These are phyloP conservation scores for Pyrenula massariospora DNA, from an alignment of 495 filamentous ascomycete genomes.

Conservation along the genomic window DNA sequence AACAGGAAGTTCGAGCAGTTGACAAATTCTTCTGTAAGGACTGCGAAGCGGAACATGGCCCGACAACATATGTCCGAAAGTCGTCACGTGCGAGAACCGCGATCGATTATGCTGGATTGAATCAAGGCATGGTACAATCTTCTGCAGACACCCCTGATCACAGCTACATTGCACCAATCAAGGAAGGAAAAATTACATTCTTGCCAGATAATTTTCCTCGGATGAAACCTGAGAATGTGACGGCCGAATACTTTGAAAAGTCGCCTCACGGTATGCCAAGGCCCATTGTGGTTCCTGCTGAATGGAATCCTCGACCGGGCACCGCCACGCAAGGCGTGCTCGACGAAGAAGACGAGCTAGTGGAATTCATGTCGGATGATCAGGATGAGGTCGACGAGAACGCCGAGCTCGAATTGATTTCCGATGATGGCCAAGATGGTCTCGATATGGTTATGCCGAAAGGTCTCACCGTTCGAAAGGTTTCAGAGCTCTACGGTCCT, in stretches of 20 bases:
- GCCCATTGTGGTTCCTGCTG: slow-evolving; percentile 59
- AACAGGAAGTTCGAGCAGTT: slow-evolving; percentile 55
- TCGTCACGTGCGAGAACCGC: slow-evolving; percentile 53
- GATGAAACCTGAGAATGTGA: slow-evolving; percentile 56
- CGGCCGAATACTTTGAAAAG: slow-evolving; percentile 54
- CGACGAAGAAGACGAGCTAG: slow-evolving; percentile 3
- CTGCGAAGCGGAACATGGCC: slow-evolving; percentile 49
- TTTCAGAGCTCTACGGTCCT: slow-evolving; percentile 55
- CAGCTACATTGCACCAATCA: slow-evolving; percentile 62
- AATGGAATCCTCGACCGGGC: slow-evolving; percentile 40
- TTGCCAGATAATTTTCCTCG: slow-evolving; percentile 53
- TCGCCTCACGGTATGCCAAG: slow-evolving; percentile 52
- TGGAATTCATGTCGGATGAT: slow-evolving; percentile 2
- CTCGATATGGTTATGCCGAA: slow-evolving; percentile 67
- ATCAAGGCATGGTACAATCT: slow-evolving; percentile 61
- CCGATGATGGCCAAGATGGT: slow-evolving; percentile 52
- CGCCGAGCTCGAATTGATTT: slow-evolving; percentile 30
- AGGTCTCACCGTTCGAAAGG: slow-evolving; percentile 52
- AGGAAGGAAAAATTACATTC: slow-evolving; percentile 53
- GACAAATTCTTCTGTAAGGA: slow-evolving; percentile 59
- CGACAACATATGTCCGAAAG: slow-evolving; percentile 55
- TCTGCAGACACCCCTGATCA: slow-evolving; percentile 59
- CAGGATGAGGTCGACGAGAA: slow-evolving; percentile 13
- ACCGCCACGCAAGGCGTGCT: slow-evolving; percentile 4
- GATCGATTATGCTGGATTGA: slow-evolving; percentile 66